Conservation (phyloP, 2,329 filamentous ascomycete species). For the Curvularia sp. region DNA sequence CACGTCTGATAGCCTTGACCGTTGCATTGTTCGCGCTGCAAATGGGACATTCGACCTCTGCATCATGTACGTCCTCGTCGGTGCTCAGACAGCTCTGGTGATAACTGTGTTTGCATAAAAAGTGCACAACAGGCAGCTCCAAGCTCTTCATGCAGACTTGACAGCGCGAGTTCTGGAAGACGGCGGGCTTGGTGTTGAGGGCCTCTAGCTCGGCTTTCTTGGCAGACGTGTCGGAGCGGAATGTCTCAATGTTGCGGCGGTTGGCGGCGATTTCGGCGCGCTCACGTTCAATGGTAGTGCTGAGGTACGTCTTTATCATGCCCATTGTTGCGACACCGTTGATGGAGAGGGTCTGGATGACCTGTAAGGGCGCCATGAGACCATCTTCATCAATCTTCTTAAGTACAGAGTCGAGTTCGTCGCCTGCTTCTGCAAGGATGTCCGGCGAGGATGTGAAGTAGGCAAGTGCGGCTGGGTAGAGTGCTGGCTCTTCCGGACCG, state of each 20-base stretch:
- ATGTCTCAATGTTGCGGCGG: constrained; percentile 79
- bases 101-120: constrained; percentile 96
- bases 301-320: constrained; percentile 92
- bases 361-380: constrained; percentile 93
- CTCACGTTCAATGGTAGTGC: constrained; percentile 87
- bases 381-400: constrained; percentile 87
- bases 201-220: constrained; percentile 81
- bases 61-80: constrained; percentile 65
- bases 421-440: constrained; percentile 83
- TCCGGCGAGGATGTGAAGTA: constrained; percentile 89
- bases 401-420: constrained; percentile 81
- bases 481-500: constrained; percentile 84
- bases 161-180: constrained; percentile 91
- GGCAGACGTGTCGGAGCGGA: constrained; percentile 80
- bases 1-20: constrained; percentile 82
- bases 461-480: constrained; percentile 89
- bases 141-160: constrained; percentile 78
- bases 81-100: constrained; percentile 86
- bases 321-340: constrained; percentile 94
- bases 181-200: constrained; percentile 78
- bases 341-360: constrained; percentile 86
- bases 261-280: constrained; percentile 86
- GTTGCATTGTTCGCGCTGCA: constrained; percentile 86
- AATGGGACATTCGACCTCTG: constrained; percentile 80
- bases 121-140: constrained; percentile 91